Evolutionary conservation across 768 basidiomycete species (phyloP), one percentile per base, ranked within the genome.

Genomic region (Galerina sulciceps): DNA sequence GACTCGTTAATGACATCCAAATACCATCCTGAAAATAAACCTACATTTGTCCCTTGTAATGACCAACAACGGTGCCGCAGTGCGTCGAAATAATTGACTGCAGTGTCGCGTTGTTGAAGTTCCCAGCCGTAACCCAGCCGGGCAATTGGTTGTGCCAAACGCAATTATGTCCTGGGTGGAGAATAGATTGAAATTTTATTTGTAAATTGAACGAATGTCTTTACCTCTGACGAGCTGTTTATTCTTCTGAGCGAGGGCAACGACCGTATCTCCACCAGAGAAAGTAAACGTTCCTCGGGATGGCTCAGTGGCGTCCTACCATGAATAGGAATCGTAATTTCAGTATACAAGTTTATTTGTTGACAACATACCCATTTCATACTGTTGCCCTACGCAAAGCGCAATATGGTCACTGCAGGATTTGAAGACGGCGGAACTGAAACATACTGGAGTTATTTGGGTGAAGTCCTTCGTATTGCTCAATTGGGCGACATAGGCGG

Each of bases 101-200:
- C 23, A 83, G 70, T 4, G 76, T 76, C 0, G 70, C 71, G 15
- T 76, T 76, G 55, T 76, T 74, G 66, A 80, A 83, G 43, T 68
- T 69, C 10, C 77, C 78, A 38, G 73, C 65, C 1, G 77, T 70
- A 2, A 85, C 81, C 82, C 82, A 84, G 69, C 66, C 71, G 8
- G 82, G 80, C 3, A 85, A 76, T 67, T 86, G 83, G 53, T 73
- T 80, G 66, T 85, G 70, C 81, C 81, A 83, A 26, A 82, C 80
- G 34, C 75, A 78, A 62, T 77, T 80, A 53, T 80, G 77, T 3
- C 80, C 74, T 75, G 50, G 26, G 34, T 18, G 31, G n/a, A 43
- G 55, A 42, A 36, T 23, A 31, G 34, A 51, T 15, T 42, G 26
- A n/a, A 15, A 22, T 6, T 17, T 22, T 13, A 36, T 4, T 6